phyloP scores from a whole-genome alignment of 148 eudicot genomes.

The Silene latifolia region DNA sequence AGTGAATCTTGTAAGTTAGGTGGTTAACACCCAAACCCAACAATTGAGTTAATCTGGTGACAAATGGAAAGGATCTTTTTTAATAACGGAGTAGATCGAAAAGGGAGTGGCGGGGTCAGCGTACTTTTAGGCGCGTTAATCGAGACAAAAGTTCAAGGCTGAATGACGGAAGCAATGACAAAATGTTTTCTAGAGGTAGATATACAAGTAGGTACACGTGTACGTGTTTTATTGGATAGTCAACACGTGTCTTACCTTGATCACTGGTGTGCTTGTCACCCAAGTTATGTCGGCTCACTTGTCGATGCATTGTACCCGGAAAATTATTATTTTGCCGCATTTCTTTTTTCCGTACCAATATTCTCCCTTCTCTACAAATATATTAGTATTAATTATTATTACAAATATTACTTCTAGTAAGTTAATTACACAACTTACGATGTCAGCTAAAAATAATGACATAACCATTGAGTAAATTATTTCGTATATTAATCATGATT shows the following conservation, averaged over 20 bases:
- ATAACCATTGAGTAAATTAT: too few relatives aligned
- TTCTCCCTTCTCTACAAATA: too few relatives aligned
- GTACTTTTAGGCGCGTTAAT: background rate
- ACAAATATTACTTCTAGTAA: too few relatives aligned
- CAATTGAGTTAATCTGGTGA: background rate
- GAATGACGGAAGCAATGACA: constrained; percentile 35
- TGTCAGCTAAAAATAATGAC: too few relatives aligned
- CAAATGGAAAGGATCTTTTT: background rate
- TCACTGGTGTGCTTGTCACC: constrained; percentile 35
- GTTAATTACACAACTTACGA: too few relatives aligned
- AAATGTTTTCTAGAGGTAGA: constrained; percentile 4
- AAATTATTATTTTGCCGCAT: background rate
- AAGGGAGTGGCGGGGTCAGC: background rate
- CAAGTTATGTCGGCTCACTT: constrained; percentile 31
- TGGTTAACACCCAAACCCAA: too few relatives aligned
- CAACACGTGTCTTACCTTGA: constrained; percentile 37
- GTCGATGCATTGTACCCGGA: constrained; percentile 22
- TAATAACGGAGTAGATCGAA: background rate
- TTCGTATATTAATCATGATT: too few relatives aligned
- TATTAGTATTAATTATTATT: too few relatives aligned
- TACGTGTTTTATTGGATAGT: constrained; percentile 7
- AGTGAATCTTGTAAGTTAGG: too few relatives aligned
- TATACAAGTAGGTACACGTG: constrained; percentile 18
- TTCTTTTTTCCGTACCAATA: background rate
- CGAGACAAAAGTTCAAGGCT: background rate